These are phyloP conservation scores for Coniophora puteana DNA, from an alignment of 1,284 basidiomycete genomes.

Conservation along the genomic window DNA sequence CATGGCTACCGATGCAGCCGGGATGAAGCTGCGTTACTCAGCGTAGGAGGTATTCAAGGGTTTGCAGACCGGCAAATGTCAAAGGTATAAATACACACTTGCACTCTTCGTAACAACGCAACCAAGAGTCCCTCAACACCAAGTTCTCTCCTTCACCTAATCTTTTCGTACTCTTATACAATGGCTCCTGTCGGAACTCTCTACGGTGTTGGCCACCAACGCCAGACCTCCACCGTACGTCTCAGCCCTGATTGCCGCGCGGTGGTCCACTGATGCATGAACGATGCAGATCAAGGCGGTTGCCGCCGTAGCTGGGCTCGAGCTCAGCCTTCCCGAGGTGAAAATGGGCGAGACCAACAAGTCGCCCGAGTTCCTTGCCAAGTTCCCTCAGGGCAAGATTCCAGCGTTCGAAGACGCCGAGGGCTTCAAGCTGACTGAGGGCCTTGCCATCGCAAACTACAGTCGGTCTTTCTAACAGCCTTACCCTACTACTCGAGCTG, in stretches of 20 bases:
- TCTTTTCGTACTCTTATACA: no score
- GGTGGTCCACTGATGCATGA: background rate
- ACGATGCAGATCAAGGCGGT: slow-evolving; percentile 19
- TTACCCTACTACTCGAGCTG: background rate
- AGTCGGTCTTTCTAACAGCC: slow-evolving; percentile 35
- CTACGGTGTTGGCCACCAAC: slow-evolving; percentile 13
- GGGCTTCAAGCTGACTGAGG: slow-evolving; percentile 51
- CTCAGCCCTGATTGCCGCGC: background rate
- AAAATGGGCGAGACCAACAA: slow-evolving; percentile 33
- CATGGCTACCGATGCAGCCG: no score
- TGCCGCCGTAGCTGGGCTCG: slow-evolving; percentile 21
- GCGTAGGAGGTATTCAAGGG: no score
- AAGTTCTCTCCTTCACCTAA: no score
- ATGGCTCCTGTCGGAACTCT: slow-evolving; percentile 8
- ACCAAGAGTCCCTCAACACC: background rate
- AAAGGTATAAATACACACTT: no score
- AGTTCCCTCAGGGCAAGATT: slow-evolving; percentile 47
- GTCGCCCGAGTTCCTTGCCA: slow-evolving; percentile 40
- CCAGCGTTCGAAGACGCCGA: slow-evolving; percentile 52
- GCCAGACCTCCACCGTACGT: slow-evolving; percentile 26
- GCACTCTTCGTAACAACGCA: no score
- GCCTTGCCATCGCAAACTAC: slow-evolving; percentile 54
- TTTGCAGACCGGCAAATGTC: no score
- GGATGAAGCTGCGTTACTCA: no score
- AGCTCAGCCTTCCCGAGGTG: slow-evolving; percentile 19